phyloP scores from a whole-genome alignment of 169 alveolate genomes.

The Blepharisma undulans region DNA sequence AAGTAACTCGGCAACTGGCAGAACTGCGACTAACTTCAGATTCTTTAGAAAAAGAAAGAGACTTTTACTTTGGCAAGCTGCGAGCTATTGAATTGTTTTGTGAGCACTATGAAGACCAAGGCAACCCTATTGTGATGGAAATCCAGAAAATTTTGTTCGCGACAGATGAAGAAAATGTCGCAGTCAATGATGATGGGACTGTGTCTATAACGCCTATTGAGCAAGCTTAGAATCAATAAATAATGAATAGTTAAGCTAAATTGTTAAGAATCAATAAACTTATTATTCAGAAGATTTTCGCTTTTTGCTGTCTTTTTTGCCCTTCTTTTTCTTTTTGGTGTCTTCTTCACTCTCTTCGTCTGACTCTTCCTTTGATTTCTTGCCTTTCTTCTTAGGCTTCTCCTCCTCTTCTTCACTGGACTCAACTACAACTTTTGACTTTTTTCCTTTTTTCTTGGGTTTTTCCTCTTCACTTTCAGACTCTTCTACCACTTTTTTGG shows the following conservation, averaged over 20 bases:
- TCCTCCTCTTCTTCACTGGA: slow-evolving; percentile 35
- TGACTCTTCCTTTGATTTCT: slow-evolving; percentile 40
- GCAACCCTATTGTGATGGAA: slow-evolving; percentile 20
- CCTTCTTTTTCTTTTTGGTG: slow-evolving; percentile 50
- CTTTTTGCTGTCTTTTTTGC: slow-evolving; percentile 53
- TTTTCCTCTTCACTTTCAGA: slow-evolving; percentile 35
- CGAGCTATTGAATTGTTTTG: slow-evolving; percentile 90
- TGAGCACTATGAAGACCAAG: slow-evolving; percentile 72
- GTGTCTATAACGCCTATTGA: not conserved
- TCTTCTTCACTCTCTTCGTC: slow-evolving; percentile 44
- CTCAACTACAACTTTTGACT: not conserved
- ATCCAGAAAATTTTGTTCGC: slow-evolving; percentile 65
- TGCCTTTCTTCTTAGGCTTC: slow-evolving; percentile 46
- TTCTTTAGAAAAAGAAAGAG: slow-evolving; percentile 88
- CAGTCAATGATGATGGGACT: slow-evolving; percentile 60
- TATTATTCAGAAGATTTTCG: slow-evolving; percentile 29
- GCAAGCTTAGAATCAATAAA: not conserved
- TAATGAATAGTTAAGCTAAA: not conserved
- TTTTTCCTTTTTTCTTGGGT: slow-evolving; percentile 4
- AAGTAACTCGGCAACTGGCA: slow-evolving; percentile 21
- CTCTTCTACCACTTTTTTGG: slow-evolving; percentile 29
- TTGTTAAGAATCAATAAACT: not conserved
- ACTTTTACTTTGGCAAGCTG: slow-evolving; percentile 91
- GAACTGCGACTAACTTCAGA: slow-evolving; percentile 64
- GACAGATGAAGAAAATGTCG: slow-evolving; percentile 64